These are phyloP conservation scores for Ustilago crameri DNA, from an alignment of 1,284 basidiomycete genomes.

Conservation along the genomic window DNA sequence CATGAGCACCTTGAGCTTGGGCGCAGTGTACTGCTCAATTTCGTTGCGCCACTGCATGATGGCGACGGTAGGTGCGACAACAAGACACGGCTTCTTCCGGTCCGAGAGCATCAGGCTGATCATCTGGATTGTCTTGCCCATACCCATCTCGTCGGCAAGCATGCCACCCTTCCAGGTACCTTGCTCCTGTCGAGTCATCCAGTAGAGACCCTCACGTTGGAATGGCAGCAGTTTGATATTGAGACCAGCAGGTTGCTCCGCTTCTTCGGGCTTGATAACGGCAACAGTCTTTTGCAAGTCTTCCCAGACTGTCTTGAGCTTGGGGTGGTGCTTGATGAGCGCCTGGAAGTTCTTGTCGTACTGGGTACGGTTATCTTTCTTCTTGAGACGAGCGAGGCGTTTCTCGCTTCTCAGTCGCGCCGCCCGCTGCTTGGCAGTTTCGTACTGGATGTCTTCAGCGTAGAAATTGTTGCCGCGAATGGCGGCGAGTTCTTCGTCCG, in stretches of 20 bases:
- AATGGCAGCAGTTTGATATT: constrained; percentile 73
- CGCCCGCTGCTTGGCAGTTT: constrained; percentile 58
- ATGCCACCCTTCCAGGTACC: constrained; percentile 90
- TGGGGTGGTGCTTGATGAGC: constrained; percentile 70
- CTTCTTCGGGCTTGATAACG: constrained; percentile 74
- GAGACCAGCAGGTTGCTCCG: constrained; percentile 79
- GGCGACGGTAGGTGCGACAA: constrained; percentile 90
- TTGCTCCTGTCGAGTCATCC: constrained; percentile 95
- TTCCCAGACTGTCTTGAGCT: constrained; percentile 88
- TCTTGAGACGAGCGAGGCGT: constrained; percentile 39
- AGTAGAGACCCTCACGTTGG: constrained; percentile 90
- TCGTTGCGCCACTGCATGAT: constrained; percentile 99
- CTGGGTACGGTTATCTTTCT: constrained; percentile 31
- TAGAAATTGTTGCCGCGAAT: constrained; percentile 36
- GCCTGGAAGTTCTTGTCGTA: constrained; percentile 36
- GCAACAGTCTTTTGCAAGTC: constrained; percentile 74
- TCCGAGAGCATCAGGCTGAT: constrained; percentile 88
- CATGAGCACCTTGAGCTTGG: constrained; percentile 76
- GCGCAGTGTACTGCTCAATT: constrained; percentile 74
- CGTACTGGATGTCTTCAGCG: constrained; percentile 48
- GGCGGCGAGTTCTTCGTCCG: constrained; percentile 32
- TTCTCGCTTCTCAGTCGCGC: constrained; percentile 45
- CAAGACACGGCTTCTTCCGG: constrained; percentile 82
- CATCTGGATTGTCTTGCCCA: constrained; percentile 99
- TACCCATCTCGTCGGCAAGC: constrained; percentile 88